These are phyloP conservation scores for Aspergillus cavernicola DNA, from an alignment of 495 filamentous ascomycete species.

Conservation along the genomic window DNA sequence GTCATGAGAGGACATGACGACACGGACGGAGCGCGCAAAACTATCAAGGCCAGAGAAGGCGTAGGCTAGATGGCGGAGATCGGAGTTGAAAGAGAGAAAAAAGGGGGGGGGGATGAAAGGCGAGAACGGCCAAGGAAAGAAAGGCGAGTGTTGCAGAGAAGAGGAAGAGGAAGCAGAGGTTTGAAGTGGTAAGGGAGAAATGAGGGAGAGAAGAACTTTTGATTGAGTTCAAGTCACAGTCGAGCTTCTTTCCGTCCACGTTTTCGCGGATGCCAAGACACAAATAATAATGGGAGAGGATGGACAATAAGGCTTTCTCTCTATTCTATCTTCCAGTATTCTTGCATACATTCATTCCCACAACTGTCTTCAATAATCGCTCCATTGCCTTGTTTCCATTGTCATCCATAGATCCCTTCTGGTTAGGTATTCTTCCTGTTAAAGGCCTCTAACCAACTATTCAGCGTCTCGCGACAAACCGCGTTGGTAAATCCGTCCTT, in stretches of 20 bases:
- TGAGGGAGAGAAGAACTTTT: slow-evolving; percentile 13
- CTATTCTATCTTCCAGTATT: slow-evolving; percentile 10
- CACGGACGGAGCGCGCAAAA: slow-evolving; percentile 32
- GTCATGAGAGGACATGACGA: slow-evolving; percentile 48
- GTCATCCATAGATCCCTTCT: not conserved
- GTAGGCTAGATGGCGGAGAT: slow-evolving; percentile 11
- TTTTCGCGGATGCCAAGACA: slow-evolving; percentile 23
- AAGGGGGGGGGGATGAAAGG: slow-evolving; percentile 4
- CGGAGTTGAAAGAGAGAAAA: not conserved
- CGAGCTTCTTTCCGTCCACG: slow-evolving; percentile 12
- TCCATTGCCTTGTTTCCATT: not conserved
- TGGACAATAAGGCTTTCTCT: slow-evolving; percentile 8
- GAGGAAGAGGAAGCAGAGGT: slow-evolving; percentile 6
- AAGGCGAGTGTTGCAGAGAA: too few relatives aligned
- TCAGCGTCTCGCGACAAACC: not conserved
- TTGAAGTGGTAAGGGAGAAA: not conserved
- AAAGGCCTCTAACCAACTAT: not conserved
- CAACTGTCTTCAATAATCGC: not conserved
- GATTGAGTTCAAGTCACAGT: slow-evolving; percentile 11
- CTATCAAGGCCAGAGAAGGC: slow-evolving; percentile 15
- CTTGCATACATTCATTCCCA: slow-evolving; percentile 12
- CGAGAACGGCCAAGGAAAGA: too few relatives aligned
- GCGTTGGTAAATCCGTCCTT: not conserved
- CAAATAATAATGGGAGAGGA: slow-evolving; percentile 14
- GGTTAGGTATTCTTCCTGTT: not conserved